These are phyloP conservation scores for Cucurbitaria berberidis DNA, from an alignment of 2,329 filamentous ascomycete genomes.

Conservation along the genomic window DNA sequence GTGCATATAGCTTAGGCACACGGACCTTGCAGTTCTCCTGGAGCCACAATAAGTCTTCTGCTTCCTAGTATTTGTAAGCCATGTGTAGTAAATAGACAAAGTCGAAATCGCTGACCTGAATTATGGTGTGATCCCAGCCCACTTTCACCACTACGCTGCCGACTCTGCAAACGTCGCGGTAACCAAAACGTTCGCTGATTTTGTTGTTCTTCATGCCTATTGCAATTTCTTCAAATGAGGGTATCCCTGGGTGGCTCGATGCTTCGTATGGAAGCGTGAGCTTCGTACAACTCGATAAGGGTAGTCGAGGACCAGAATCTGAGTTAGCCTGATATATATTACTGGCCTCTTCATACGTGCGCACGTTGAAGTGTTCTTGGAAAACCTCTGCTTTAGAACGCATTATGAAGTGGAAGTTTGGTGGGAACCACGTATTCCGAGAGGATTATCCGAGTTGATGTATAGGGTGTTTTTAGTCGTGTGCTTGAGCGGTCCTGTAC, in stretches of 20 bases:
- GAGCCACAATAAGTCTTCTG: slow-evolving; percentile 1
- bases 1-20: not conserved
- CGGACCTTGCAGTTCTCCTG: slow-evolving; percentile 1
- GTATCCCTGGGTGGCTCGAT: slow-evolving; percentile 5
- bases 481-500: no score
- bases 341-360: not conserved
- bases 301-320: not conserved
- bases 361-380: slow-evolving; percentile 1
- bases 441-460: no score
- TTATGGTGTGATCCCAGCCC: not conserved
- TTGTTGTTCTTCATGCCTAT: not conserved
- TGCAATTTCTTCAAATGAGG: slow-evolving; percentile 3
- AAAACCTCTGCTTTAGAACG: slow-evolving; percentile 3
- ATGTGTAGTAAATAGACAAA: not conserved
- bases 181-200: not conserved
- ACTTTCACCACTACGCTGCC: slow-evolving; percentile 2
- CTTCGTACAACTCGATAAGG: not conserved
- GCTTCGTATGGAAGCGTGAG: slow-evolving; percentile 12
- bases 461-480: no score
- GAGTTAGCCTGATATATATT: no score
- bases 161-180: not conserved
- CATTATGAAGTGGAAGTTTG: no score
- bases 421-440: no score
- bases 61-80: not conserved
- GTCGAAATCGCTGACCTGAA: not conserved